A percentile compares a stretch with the other conserved stretches of the same genome.
Conservation (phyloP, 805 yeast genomes). For the Candida stauntonica region DNA sequence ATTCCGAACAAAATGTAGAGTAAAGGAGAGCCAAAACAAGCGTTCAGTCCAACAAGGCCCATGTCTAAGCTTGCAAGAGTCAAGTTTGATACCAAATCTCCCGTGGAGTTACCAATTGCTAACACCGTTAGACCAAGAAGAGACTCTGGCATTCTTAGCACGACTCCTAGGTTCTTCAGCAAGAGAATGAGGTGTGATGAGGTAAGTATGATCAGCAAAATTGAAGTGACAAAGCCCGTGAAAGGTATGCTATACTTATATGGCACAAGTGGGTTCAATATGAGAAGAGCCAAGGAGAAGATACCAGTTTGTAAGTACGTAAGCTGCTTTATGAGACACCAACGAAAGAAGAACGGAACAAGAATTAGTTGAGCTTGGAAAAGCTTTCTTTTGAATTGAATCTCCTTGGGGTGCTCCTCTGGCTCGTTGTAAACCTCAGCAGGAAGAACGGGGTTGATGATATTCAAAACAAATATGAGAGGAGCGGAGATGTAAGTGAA, state of each 20-base stretch:
- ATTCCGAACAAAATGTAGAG: slow-evolving; percentile 73
- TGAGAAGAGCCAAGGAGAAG: background rate
- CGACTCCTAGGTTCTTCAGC: slow-evolving; percentile 55
- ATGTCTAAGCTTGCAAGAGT: slow-evolving; percentile 78
- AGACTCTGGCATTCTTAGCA: slow-evolving; percentile 65
- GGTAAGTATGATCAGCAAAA: slow-evolving; percentile 63
- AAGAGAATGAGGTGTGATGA: slow-evolving; percentile 69
- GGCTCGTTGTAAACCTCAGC: too few species aligned
- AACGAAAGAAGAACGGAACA: too few species aligned
- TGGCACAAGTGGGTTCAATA: background rate
- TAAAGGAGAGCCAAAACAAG: slow-evolving; percentile 92
- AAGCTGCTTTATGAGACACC: too few species aligned
- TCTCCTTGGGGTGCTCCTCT: too few species aligned
- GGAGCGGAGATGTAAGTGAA: too few species aligned
- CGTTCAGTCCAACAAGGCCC: slow-evolving; percentile 89
- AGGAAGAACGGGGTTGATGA: too few species aligned
- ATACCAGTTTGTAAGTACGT: too few species aligned
- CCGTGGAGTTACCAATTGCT: slow-evolving; percentile 89
- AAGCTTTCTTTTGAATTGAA: too few species aligned
- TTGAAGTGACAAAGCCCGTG: slow-evolving; percentile 61
- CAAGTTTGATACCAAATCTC: slow-evolving; percentile 81
- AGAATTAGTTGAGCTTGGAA: too few species aligned
- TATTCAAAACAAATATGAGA: too few species aligned
- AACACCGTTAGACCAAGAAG: slow-evolving; percentile 82
- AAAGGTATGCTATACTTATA: slow-evolving; percentile 27